A percentile compares a stretch with the other conserved stretches of the same genome.
Conservation (phyloP, 768 basidiomycete species). For the Coprinopsis cinerea region DNA sequence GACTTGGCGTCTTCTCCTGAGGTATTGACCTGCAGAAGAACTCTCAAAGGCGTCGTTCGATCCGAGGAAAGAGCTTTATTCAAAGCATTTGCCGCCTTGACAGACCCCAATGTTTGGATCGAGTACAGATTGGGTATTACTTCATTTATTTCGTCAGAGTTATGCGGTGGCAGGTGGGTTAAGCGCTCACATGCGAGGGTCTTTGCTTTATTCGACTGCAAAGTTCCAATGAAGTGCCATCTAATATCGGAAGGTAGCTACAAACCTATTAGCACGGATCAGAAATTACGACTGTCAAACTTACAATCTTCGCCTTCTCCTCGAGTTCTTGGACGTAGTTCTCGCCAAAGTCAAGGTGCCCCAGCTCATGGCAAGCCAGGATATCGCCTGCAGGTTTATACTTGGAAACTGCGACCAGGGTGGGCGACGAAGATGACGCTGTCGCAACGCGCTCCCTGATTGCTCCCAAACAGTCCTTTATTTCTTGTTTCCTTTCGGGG, state of each 20-base stretch:
- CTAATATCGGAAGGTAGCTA: conserved; percentile 85
- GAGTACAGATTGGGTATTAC: conserved; percentile 85
- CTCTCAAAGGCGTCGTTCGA: conserved; percentile 59
- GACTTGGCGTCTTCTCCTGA: conserved; percentile 91
- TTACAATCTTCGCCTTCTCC: conserved; percentile 73
- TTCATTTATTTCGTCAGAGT: conserved; percentile 23
- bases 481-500: conserved; percentile 44
- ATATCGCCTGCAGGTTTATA: conserved; percentile 88
- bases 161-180: background rate
- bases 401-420: conserved; percentile 88
- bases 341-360: conserved; percentile 92
- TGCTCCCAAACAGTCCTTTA: conserved; percentile 47
- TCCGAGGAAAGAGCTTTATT: conserved; percentile 61
- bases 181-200: conserved; percentile 64
- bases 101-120: conserved; percentile 81
- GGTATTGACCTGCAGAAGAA: conserved; percentile 93
- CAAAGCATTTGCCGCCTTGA: conserved; percentile 74
- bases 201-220: conserved; percentile 94
- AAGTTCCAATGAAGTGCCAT: conserved; percentile 95
- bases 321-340: conserved; percentile 94
- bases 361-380: conserved; percentile 70
- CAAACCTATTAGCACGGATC: background rate
- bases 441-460: conserved; percentile 43
- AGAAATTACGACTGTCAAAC: too few relatives aligned
- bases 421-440: conserved; percentile 26